Base-by-base conservation (phyloP, 257 asterid species). In the Salvia hispanica region DNA sequence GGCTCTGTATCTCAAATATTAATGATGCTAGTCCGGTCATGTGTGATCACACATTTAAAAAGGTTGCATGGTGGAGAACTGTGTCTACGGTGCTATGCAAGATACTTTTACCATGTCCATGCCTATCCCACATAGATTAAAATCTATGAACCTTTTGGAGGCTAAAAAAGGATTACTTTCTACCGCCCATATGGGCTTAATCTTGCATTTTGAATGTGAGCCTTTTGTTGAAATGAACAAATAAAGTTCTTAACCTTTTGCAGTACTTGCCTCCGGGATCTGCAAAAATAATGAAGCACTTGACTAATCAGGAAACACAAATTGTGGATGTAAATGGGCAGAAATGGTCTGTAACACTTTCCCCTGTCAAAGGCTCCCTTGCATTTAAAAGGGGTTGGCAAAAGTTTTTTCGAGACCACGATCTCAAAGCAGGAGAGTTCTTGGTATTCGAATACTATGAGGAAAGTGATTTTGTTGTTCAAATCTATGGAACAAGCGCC, bases 241-340 rank as follows among this genome's bases (percentile, higher is more conserved):
- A 61, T 61, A 10, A 28, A 18, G 21, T 28, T 55, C 69, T 66
- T 16, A 55, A 21, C 70, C 12, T 67, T 58, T 74, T 74, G 80
- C 87, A 91, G 98, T 80, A 66, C 78, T 62, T 89, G 77, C 98
- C 98, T 72, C 90, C 86, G 39, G 31, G 14, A 51, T 79, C 81
- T 74, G 84, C 72, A 28, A 64, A 70, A 48, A 52, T 6, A 12
- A 71, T 79, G 65, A 13, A 50, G 42, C 61, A 70, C 76, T 75
- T 18, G 76, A 72, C 57, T 33, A 72, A 65, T 66, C 40, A 71
- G 76, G 74, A 77, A 77, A 75, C 74, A 50, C 40, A 69, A 52
- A 69, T 91, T 56, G 90, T 86, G 84, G 89, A 89, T 74, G 62
- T 77, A 55, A 16, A 4, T 13, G 94, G 94, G 28, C 10, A 12